Base-by-base conservation (phyloP, 441 rosid species). In the Pelargonium cotyledonis region DNA sequence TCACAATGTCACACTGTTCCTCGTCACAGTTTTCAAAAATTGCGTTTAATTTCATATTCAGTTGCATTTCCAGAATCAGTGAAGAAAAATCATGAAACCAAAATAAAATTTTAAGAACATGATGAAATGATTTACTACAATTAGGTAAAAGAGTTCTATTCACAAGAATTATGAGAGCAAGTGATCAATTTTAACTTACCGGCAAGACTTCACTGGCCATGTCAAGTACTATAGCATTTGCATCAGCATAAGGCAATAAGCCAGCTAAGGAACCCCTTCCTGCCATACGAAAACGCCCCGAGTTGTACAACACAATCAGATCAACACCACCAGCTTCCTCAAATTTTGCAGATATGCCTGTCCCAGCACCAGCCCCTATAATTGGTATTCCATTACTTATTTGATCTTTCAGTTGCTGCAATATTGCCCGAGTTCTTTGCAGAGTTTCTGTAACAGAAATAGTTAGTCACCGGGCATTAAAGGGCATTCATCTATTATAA, bases 311-410 rank as follows among this genome's bases (percentile, higher is more conserved):
- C 40, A 91, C 88, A 75, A 94, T 87, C 79, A 94, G 63, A 83
- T 89, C 97, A 72, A 87, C 96, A 29, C 97, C 97, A 74, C 99
- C 99, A 75, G 96, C 96, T 81, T 94, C 99, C 81, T 94, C 99
- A 77, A 91, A 94, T 83, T 91, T 91, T 47, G 97, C 96, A 38
- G 97, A 94, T 83, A 94, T 94, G 75, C 99, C 99, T 8, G 97
- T 91, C 73, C 97, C 97, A 67, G 99, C 97, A 77, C 99, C 99
- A 78, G 93, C 99, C 69, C 99, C 99, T 7, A 94, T 86, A 70
- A 94, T 88, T 29, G 99, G 89, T 71, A 82, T 76, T 55, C 92
- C 95, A 72, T 81, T 82, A 71, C 81, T 78, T 65, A 88, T 86
- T 75, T 86, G 95, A 76, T 82, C 86, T 78, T 81, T 84, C 41